Percentiles rank a stretch among this genome's conserved stretches.
Evolutionary conservation across 139 green algal genomes (phyloP).

Genomic region (Chlamydomonas schloesseri): DNA sequence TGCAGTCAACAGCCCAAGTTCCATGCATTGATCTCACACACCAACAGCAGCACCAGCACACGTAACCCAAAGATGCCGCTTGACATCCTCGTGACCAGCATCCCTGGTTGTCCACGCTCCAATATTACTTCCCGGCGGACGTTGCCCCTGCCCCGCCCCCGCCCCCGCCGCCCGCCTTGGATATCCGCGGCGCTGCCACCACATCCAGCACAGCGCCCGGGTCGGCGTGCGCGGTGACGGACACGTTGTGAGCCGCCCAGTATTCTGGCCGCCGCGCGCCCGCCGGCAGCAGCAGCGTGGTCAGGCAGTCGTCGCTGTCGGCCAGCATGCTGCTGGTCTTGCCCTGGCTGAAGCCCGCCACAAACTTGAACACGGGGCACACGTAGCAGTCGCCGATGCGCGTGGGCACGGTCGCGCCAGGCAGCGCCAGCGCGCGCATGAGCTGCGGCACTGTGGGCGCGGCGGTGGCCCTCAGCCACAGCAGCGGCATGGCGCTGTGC

Average conservation of each 20-base stretch:
- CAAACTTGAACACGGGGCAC: slow-evolving; percentile 54
- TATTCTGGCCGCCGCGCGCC: slow-evolving; percentile 20
- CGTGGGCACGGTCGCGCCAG: not conserved
- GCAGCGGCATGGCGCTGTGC: slow-evolving; percentile 52
- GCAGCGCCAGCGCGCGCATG: slow-evolving; percentile 23
- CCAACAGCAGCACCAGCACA: no score
- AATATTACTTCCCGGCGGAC: no score
- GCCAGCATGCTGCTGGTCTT: slow-evolving; percentile 1
- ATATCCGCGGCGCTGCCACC: not conserved
- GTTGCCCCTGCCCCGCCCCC: no score
- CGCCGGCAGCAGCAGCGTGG: slow-evolving; percentile 44
- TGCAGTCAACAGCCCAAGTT: no score
- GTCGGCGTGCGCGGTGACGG: not conserved
- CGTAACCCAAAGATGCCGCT: no score
- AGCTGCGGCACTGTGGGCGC: slow-evolving; percentile 28
- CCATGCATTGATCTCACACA: no score
- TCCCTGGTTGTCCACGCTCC: no score
- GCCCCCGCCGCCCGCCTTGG: no score
- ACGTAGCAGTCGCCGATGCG: slow-evolving; percentile 36
- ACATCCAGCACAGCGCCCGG: slow-evolving; percentile 4
- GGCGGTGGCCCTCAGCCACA: slow-evolving; percentile 51
- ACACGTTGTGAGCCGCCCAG: slow-evolving; percentile 40
- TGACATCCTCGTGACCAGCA: no score
- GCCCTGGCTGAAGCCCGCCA: slow-evolving; percentile 3
- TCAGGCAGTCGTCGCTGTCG: slow-evolving; percentile 54